phyloP scores from a whole-genome alignment of 2,329 filamentous ascomycete species.

The Capronia epimyces region DNA sequence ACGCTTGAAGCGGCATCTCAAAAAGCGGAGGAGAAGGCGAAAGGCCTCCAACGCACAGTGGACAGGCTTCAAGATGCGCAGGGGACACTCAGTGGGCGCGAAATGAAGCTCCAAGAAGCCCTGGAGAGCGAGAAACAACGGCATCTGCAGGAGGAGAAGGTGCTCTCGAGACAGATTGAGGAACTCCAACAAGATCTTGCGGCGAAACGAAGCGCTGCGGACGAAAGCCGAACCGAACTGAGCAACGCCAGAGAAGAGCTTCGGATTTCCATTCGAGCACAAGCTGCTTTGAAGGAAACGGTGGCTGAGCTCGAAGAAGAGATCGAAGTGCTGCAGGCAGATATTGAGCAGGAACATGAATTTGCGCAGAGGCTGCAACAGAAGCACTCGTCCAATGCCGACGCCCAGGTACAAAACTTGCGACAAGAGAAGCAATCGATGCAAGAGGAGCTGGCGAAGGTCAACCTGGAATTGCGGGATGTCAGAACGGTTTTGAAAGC shows the following conservation, averaged over 20 bases:
- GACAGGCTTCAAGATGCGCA: constrained; percentile 64
- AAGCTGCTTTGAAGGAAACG: constrained; percentile 59
- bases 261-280: constrained; percentile 60
- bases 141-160: constrained; percentile 64
- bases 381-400: constrained; percentile 55
- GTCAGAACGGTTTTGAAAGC: constrained; percentile 54
- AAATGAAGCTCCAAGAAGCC: constrained; percentile 61
- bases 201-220: constrained; percentile 59
- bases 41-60: constrained; percentile 64
- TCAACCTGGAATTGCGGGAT: constrained; percentile 57
- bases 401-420: constrained; percentile 52
- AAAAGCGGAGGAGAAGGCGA: constrained; percentile 61
- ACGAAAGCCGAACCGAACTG: constrained; percentile 61
- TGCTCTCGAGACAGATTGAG: constrained; percentile 67
- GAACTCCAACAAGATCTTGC: constrained; percentile 67
- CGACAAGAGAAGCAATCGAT: constrained; percentile 58
- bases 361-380: constrained; percentile 54
- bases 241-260: constrained; percentile 63
- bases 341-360: constrained; percentile 60
- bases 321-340: constrained; percentile 65
- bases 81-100: constrained; percentile 61
- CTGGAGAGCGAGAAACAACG: constrained; percentile 66
- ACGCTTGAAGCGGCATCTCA: constrained; percentile 61
- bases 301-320: constrained; percentile 67
- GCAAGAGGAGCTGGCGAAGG: constrained; percentile 57